Percentiles rank a stretch among this genome's conserved stretches.
phyloP scores from a whole-genome alignment of 441 rosid species.

The Pelargonium australe region DNA sequence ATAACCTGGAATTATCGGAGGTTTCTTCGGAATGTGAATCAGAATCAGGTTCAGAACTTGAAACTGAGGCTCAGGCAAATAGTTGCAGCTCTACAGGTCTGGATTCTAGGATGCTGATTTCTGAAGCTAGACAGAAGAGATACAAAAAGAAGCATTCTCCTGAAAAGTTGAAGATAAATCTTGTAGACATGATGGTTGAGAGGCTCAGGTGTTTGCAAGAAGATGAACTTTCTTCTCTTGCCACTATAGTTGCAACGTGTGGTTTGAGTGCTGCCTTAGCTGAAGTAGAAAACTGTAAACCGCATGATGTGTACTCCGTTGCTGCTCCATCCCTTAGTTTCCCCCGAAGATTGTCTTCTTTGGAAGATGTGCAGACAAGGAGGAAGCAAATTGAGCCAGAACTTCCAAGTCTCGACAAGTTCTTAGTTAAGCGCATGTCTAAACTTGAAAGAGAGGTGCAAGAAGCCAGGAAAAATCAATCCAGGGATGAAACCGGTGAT shows the following conservation, averaged over 20 bases:
- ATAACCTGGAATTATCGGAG: constrained; percentile 39
- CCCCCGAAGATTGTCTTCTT: constrained; percentile 36
- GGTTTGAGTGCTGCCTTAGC: constrained; percentile 86
- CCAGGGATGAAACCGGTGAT: constrained; percentile 20
- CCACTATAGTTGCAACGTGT: constrained; percentile 82
- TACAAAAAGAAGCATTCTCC: constrained; percentile 54
- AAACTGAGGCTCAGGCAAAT: constrained; percentile 28
- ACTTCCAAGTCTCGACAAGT: constrained; percentile 72
- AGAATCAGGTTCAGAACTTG: constrained; percentile 48
- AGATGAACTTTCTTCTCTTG: constrained; percentile 84
- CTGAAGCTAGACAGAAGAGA: constrained; percentile 39
- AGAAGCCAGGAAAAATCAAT: constrained; percentile 53
- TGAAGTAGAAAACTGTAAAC: constrained; percentile 42
- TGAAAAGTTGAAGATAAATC: constrained; percentile 52
- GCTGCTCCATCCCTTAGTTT: constrained; percentile 23
- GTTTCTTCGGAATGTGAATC: constrained; percentile 49
- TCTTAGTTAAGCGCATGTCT: constrained; percentile 71
- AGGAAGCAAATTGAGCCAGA: constrained; percentile 33
- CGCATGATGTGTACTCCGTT: constrained; percentile 20
- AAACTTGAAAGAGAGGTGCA: constrained; percentile 76
- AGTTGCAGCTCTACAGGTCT: constrained; percentile 24
- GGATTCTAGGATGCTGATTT: constrained; percentile 24
- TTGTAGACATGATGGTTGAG: constrained; percentile 66
- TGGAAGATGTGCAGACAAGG: constrained; percentile 25
- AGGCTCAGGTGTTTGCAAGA: constrained; percentile 77